Evolutionary conservation across 257 asterid species (phyloP), one percentile per base, ranked within the genome.

Genomic region (Anisodus tanguticus): DNA sequence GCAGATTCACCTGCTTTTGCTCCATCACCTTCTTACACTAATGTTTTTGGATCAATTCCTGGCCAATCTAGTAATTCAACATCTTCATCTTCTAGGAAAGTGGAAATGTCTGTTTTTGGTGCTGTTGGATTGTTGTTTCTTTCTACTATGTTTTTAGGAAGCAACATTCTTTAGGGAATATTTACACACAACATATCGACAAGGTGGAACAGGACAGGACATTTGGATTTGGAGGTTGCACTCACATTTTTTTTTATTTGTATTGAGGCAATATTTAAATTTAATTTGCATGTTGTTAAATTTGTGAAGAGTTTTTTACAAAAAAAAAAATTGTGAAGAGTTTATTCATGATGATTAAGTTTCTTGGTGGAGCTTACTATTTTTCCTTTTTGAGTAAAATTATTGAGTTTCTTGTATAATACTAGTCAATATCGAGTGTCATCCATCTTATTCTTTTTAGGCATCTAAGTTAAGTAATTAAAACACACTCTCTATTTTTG

Each of bases 11-110:
- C 97, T 35, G 92, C 91, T 37, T 53, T 86, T 5, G 90, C 67
- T n/a, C 93, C 95, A n/a, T 26, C 98, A 7, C 98, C 99, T 3
- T 87, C 98, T 67, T 91, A 91, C 68, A 88, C 93, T 0, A 88
- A 89, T 15, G 94, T 68, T 17, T 93, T 90, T 68, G 99, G 98
- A 0, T 85, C 98, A 7, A 92, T 92, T 59, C 98, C 99, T 2
- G 85, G 86, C 2, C 92, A 85, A 87, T 89, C 86, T 57, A 9
- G 85, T 47, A 72, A 72, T 72, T 69, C 64, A 77, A 74, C 26
- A 16, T 4, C 83, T 49, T 84, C 90, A 45, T 84, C 88, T 45
- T 84, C 96, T 3, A 57, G 91, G 9, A 57, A 69, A 79, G 13
- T 77, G 5, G 62, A 45, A 54, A 39, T 84, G 68, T 89, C 94